Evolutionary conservation across 1,284 basidiomycete species (phyloP).

Genomic region (Irpex sp.): DNA sequence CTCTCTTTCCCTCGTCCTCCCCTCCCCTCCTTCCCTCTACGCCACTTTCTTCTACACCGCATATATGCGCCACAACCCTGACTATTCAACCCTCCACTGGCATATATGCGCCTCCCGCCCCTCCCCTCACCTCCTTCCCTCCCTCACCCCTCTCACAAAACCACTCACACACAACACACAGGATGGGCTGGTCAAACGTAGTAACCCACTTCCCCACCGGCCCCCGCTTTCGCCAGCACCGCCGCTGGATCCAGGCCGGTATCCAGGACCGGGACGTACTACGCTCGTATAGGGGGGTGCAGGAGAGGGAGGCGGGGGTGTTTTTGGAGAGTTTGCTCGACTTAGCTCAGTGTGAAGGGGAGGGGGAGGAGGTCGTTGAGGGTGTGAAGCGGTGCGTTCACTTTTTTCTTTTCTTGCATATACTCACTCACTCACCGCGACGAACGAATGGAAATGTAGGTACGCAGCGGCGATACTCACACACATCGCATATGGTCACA

Average conservation of each 20-base stretch:
- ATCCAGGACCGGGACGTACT: constrained; percentile 19
- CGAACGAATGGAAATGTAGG: background rate
- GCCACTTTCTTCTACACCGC: too few relatives aligned
- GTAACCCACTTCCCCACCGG: background rate
- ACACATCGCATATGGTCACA: constrained; percentile 24
- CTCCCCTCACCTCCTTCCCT: background rate
- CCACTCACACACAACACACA: background rate
- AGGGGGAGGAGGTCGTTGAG: constrained; percentile 21
- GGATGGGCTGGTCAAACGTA: background rate
- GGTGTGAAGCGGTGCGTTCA: constrained; percentile 22
- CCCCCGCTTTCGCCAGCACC: constrained; percentile 24
- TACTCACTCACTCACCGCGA: constrained; percentile 4
- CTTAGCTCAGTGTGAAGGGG: too few relatives aligned
- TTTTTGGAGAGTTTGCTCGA: constrained; percentile 22
- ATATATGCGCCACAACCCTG: too few relatives aligned
- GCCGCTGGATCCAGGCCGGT: constrained; percentile 27
- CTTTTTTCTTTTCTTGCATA: constrained; percentile 3
- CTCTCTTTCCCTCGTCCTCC: background rate
- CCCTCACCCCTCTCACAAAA: too few relatives aligned
- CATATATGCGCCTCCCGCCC: too few relatives aligned
- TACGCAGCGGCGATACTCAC: constrained; percentile 17
- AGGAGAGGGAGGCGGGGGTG: constrained; percentile 22
- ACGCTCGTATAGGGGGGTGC: constrained; percentile 21
- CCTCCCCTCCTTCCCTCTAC: background rate
- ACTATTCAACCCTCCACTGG: too few relatives aligned